Evolutionary conservation across 129 eudicot genomes (phyloP).

Genomic region (Centrapalus pauciflorus): DNA sequence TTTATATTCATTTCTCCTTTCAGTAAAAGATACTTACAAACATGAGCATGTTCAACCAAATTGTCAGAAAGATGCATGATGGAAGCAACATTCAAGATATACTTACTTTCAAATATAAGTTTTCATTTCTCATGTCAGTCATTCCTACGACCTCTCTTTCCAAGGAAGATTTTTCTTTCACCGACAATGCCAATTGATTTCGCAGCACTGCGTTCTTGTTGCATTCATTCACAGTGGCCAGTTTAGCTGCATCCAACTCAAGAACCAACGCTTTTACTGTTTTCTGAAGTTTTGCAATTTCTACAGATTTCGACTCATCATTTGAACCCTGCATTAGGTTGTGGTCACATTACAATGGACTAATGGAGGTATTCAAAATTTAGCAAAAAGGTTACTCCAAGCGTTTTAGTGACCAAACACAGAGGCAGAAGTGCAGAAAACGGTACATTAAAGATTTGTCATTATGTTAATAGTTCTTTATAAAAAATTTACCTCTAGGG

Average conservation of each 20-base stretch:
- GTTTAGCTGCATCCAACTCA: constrained; percentile 78
- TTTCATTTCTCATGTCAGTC: constrained; percentile 67
- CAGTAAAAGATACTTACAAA: background rate
- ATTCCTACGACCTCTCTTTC: constrained; percentile 52
- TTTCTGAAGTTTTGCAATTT: constrained; percentile 76
- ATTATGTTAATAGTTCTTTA: no score
- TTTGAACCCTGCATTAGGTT: constrained; percentile 60
- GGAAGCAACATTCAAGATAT: background rate
- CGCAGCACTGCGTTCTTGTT: constrained; percentile 74
- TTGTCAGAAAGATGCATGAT: background rate
- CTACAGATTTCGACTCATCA: constrained; percentile 75
- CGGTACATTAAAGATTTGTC: no score
- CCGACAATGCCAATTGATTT: constrained; percentile 55
- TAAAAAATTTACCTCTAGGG: no score
- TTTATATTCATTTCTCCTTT: background rate
- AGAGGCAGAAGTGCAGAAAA: no score
- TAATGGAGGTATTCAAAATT: background rate
- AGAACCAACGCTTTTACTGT: constrained; percentile 58
- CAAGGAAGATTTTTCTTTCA: constrained; percentile 73
- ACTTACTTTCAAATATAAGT: constrained; percentile 65
- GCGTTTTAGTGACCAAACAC: background rate
- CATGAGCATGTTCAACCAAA: background rate
- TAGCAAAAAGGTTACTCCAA: background rate
- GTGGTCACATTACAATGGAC: background rate
- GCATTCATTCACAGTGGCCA: constrained; percentile 66